Evolutionary conservation across 1,284 basidiomycete genomes (phyloP), one percentile per base, ranked within the genome.

Genomic region (Heterobasidion occidentale): DNA sequence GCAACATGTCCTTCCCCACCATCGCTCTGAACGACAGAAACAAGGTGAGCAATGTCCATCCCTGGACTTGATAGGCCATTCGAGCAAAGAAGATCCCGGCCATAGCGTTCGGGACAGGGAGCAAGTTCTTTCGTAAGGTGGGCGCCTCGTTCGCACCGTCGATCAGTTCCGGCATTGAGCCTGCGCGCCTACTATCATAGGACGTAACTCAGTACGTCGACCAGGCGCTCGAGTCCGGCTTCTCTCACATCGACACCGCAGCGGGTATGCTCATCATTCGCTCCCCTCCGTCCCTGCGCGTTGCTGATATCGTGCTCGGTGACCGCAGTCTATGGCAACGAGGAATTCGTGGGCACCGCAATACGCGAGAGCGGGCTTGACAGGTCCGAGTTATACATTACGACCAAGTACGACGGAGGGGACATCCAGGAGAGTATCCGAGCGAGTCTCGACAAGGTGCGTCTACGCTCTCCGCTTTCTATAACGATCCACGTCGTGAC

Each of bases 381-480:
- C 12, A 68, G 74, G 15, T 61, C 61, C 2, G 69, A 74, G 7
- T 50, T 75, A 2, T 75, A 62, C 61, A 63, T 76, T 44, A 79
- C 79, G 33, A 77, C 78, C 36, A 79, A 78, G 67, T 88, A 81
- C 35, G 45, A 15, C 20, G 81, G 83, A 0, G 59, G 77, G 15
- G 74, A 79, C 51, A 77, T 84, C 7, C 70, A 73, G 11, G 76
- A 79, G 7, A 81, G 81, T 1, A 78, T 84, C 49, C 62, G 72
- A 17, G 77, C 83, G 58, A 84, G 83, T 59, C 65, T 90, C 58
- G 68, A 77, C 58, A 80, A 83, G 58, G 82, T 83, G 58, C 44
- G 73, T 63, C 42, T n/a, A 56, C 9, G 57, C 46, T 17, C 34
- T 42, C 46, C 52, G 46, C 36, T 12, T 36, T 46, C 20, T 17